Percentiles rank a stretch among this genome's conserved stretches.
Conservation (phyloP, 306 rosid species). For the Vigna unguiculata region DNA sequence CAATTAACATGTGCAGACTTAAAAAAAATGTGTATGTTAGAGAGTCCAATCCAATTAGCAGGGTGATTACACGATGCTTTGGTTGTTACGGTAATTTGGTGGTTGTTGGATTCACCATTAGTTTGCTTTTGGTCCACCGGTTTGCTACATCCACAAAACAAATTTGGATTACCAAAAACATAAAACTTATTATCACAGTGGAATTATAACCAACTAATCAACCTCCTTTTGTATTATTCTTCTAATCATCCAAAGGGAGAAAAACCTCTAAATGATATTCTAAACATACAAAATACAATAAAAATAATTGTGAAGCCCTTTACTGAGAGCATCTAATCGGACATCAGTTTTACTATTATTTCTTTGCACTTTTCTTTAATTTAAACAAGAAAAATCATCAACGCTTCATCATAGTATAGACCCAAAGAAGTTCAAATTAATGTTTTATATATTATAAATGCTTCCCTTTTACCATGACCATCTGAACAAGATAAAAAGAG, state of each 20-base stretch:
- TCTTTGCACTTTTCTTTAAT: conserved; percentile 57
- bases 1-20: background rate
- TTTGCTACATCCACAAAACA: conserved; percentile 80
- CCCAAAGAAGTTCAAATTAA: conserved; percentile 20
- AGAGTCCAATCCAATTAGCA: conserved; percentile 20
- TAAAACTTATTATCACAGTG: conserved; percentile 82
- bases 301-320: conserved; percentile 49
- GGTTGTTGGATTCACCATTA: conserved; percentile 66
- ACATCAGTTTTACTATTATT: conserved; percentile 44
- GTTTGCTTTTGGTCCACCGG: conserved; percentile 71
- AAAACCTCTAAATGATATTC: conserved; percentile 32
- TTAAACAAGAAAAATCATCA: conserved; percentile 36
- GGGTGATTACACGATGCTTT: conserved; percentile 66
- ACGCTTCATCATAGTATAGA: conserved; percentile 23
- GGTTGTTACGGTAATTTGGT: conserved; percentile 67
- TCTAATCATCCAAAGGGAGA: conserved; percentile 51
- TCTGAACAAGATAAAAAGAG: conserved; percentile 11
- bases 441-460: background rate
- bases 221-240: conserved; percentile 47
- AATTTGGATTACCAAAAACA: conserved; percentile 87
- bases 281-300: conserved; percentile 9
- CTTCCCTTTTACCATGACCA: background rate
- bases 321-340: conserved; percentile 50
- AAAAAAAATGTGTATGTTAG: background rate
- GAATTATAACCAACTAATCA: too few species aligned